Evolutionary conservation across 2,329 filamentous ascomycete species (phyloP).

Genomic region (Fusarium pininemorale): DNA sequence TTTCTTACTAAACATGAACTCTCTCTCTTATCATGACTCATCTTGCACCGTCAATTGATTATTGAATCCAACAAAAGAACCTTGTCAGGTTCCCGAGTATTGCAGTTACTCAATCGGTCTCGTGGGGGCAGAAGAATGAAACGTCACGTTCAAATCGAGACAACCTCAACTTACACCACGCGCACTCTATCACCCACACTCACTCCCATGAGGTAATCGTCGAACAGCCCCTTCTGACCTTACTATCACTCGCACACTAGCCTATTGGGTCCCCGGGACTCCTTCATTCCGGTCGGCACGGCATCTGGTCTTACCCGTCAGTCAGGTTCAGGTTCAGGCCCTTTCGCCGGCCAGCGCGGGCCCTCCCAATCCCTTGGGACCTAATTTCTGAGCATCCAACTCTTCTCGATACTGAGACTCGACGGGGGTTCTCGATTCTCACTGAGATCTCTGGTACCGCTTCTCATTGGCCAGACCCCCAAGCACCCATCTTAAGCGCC

Average conservation of each 20-base stretch:
- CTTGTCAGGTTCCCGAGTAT: constrained; percentile 5
- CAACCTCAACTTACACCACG: constrained; percentile 15
- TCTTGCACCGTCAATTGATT: not conserved
- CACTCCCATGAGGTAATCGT: constrained; percentile 3
- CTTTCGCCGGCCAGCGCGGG: constrained; percentile 18
- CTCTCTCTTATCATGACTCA: constrained; percentile 28
- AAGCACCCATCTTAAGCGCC: not conserved
- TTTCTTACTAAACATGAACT: constrained; percentile 28
- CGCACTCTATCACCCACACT: not conserved
- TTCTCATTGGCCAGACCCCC: constrained; percentile 26
- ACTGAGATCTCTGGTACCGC: constrained; percentile 40
- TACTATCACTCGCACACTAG: not conserved
- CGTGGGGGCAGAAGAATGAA: constrained; percentile 34
- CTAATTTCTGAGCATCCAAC: constrained; percentile 28
- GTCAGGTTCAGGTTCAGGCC: not conserved
- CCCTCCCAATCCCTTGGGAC: constrained; percentile 31
- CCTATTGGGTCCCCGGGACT: constrained; percentile 13
- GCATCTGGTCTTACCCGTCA: constrained; percentile 9
- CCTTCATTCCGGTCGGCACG: constrained; percentile 19
- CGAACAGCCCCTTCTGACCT: constrained; percentile 3
- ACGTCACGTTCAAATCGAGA: constrained; percentile 30
- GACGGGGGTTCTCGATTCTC: constrained; percentile 28
- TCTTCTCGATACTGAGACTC: constrained; percentile 2
- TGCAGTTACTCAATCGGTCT: not conserved
- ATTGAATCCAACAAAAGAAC: constrained; percentile 6